A percentile compares a stretch with the other conserved stretches of the same genome.
Evolutionary conservation across 2,329 filamentous ascomycete genomes (phyloP).

Genomic region (Aspergillus pseudoviridinutans): DNA sequence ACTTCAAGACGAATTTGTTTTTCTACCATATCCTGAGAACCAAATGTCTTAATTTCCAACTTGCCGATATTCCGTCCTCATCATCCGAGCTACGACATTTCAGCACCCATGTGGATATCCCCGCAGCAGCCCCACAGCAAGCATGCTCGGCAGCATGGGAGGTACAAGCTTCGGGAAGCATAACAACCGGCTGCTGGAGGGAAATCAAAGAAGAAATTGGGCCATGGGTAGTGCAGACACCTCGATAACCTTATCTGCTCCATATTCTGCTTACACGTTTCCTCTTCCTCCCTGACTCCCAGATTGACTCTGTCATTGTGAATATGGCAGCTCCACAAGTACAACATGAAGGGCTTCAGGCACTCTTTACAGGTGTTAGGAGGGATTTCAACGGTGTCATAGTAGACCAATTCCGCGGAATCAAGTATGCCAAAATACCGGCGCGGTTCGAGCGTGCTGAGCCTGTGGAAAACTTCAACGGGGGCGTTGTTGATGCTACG

Average conservation of each 20-base stretch:
- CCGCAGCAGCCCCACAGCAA: conserved; percentile 20
- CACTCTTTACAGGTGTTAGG: conserved; percentile 24
- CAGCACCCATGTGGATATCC: conserved; percentile 12
- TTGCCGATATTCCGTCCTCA: neutral
- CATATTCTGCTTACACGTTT: neutral
- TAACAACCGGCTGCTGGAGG: neutral
- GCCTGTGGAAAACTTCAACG: conserved; percentile 21
- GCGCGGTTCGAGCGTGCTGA: conserved; percentile 28
- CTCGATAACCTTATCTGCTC: neutral
- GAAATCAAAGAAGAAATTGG: neutral
- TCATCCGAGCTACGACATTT: conserved; percentile 3
- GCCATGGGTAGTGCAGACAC: neutral
- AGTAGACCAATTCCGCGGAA: conserved; percentile 27
- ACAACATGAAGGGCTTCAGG: conserved; percentile 21
- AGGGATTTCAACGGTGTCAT: conserved; percentile 8
- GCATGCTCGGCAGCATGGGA: neutral
- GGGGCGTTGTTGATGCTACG: conserved; percentile 31
- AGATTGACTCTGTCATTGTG: neutral
- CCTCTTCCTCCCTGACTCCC: neutral
- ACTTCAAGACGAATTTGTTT: neutral
- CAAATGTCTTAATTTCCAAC: neutral
- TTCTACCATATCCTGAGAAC: neutral
- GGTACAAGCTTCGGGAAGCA: conserved; percentile 9
- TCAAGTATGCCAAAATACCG: conserved; percentile 29
- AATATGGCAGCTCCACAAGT: conserved; percentile 22